phyloP scores from a whole-genome alignment of 2,329 filamentous ascomycete genomes.

The Hymenoscyphus linearis region DNA sequence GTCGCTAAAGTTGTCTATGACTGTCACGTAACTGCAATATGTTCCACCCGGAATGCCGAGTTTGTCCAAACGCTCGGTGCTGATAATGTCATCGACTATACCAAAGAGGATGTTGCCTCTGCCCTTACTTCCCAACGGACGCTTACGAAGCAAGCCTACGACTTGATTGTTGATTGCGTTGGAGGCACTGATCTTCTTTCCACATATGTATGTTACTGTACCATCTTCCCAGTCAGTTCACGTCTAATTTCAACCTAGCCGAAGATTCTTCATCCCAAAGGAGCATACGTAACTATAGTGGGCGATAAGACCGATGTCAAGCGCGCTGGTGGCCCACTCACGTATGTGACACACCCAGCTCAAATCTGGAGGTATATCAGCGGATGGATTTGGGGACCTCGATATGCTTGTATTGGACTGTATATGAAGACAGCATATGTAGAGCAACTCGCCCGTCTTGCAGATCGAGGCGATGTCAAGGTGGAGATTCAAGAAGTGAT shows the following conservation, averaged over 20 bases:
- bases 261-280: conserved; percentile 22
- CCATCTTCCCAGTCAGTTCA: neutral
- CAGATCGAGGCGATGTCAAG: conserved; percentile 20
- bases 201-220: conserved; percentile 17
- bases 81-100: conserved; percentile 30
- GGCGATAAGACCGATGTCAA: conserved; percentile 27
- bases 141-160: conserved; percentile 11
- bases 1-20: conserved; percentile 26
- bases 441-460: conserved; percentile 17
- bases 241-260: conserved; percentile 14
- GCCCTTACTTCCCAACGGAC: conserved; percentile 12
- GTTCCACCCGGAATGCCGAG: conserved; percentile 25
- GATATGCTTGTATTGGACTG: conserved; percentile 25
- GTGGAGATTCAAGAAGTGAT: conserved; percentile 21
- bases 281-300: conserved; percentile 30
- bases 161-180: conserved; percentile 31
- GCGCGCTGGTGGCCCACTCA: conserved; percentile 24
- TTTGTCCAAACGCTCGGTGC: conserved; percentile 26
- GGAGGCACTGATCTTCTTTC: conserved; percentile 33
- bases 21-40: conserved; percentile 30
- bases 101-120: conserved; percentile 16
- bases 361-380: conserved; percentile 26
- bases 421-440: conserved; percentile 13
- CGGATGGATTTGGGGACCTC: conserved; percentile 27
- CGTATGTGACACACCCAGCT: conserved; percentile 24